phyloP scores from a whole-genome alignment of 2,329 filamentous ascomycete genomes.

The Neofusicoccum parvum region DNA sequence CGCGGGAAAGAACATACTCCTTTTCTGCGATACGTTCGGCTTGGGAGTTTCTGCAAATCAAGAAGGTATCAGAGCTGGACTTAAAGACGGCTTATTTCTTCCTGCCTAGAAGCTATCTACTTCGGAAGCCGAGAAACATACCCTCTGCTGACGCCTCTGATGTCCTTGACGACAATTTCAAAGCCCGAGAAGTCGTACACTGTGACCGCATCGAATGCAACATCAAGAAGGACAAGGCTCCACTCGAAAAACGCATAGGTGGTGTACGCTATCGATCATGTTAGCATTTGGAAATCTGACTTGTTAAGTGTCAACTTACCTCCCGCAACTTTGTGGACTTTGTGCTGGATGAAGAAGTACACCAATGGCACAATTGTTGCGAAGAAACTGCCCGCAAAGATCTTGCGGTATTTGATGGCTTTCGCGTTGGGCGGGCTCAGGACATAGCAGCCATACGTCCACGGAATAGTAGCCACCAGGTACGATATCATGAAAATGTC shows the following conservation, averaged over 20 bases:
- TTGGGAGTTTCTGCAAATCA: slow-evolving; percentile 51
- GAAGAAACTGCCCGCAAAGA: slow-evolving; percentile 82
- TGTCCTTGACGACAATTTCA: slow-evolving; percentile 84
- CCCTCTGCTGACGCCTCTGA: slow-evolving; percentile 92
- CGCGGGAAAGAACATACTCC: slow-evolving; percentile 60
- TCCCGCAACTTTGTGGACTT: slow-evolving; percentile 89
- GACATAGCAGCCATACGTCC: slow-evolving; percentile 88
- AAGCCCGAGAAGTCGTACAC: slow-evolving; percentile 87
- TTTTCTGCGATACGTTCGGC: slow-evolving; percentile 63
- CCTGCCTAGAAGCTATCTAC: slow-evolving; percentile 62
- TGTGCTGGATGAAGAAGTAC: slow-evolving; percentile 99
- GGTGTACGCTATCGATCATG: slow-evolving; percentile 74
- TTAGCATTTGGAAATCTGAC: background rate
- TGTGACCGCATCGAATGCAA: slow-evolving; percentile 94
- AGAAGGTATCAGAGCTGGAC: slow-evolving; percentile 40
- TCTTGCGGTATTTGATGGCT: slow-evolving; percentile 87
- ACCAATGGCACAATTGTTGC: slow-evolving; percentile 85
- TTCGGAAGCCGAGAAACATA: slow-evolving; percentile 96
- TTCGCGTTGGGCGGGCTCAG: slow-evolving; percentile 81
- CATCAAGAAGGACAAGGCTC: slow-evolving; percentile 91
- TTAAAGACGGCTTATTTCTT: slow-evolving; percentile 35
- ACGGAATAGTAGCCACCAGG: slow-evolving; percentile 88
- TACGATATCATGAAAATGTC: slow-evolving; percentile 99
- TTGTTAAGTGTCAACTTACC: slow-evolving; percentile 78
- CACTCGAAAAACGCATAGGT: slow-evolving; percentile 98